Evolutionary conservation across 2,329 filamentous ascomycete genomes (phyloP).

Genomic region (Colletotrichum tofieldiae): DNA sequence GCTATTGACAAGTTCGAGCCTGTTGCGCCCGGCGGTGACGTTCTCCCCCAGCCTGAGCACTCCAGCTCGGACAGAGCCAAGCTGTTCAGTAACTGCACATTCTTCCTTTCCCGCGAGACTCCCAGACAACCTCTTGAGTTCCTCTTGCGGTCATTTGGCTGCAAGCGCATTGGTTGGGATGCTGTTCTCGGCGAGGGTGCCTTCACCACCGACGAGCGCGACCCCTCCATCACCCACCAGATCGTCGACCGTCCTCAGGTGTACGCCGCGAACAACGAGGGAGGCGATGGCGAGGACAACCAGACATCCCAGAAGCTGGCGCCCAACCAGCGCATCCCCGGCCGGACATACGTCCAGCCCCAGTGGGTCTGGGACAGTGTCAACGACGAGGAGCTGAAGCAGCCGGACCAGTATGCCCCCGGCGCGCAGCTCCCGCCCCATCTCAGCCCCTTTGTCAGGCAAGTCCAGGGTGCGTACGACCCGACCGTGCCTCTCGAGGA

Average conservation of each 20-base stretch:
- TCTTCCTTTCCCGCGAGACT: conserved; percentile 95
- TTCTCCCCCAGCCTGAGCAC: conserved; percentile 83
- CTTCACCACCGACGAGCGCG: conserved; percentile 90
- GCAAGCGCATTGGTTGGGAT: conserved; percentile 97
- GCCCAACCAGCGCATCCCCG: conserved; percentile 84
- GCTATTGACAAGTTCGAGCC: conserved; percentile 94
- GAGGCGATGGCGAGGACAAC: conserved; percentile 67
- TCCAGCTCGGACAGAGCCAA: conserved; percentile 77
- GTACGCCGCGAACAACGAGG: conserved; percentile 61
- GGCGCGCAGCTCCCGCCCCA: conserved; percentile 93
- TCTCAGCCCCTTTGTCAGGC: conserved; percentile 95
- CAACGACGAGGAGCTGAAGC: conserved; percentile 91
- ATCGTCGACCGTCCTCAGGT: conserved; percentile 92
- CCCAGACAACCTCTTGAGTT: conserved; percentile 94
- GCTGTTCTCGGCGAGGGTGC: conserved; percentile 90
- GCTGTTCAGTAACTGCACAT: conserved; percentile 90
- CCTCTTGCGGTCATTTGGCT: conserved; percentile 92
- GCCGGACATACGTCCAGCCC: conserved; percentile 92
- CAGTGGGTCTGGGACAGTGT: conserved; percentile 99
- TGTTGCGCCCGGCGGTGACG: conserved; percentile 86
- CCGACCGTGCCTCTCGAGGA: conserved; percentile 88
- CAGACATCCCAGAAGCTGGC: conserved; percentile 73
- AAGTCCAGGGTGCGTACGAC: conserved; percentile 90
- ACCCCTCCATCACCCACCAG: conserved; percentile 94
- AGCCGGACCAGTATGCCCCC: conserved; percentile 89